Conservation (phyloP, 495 filamentous ascomycete species). For the Tuber melanosporum region DNA sequence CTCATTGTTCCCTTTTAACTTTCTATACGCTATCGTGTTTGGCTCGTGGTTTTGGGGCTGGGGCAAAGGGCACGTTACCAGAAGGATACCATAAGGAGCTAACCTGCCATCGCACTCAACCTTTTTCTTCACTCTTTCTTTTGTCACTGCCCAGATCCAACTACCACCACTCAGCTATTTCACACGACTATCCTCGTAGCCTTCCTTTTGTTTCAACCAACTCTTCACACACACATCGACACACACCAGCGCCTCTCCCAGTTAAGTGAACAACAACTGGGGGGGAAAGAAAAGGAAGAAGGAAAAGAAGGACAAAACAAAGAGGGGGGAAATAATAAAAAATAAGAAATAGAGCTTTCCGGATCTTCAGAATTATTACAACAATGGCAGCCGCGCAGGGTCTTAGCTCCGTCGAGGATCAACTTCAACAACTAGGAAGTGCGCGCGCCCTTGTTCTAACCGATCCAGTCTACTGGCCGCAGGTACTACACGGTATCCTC, state of each 20-base stretch:
- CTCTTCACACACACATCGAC: slow-evolving; percentile 25
- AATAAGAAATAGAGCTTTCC: slow-evolving; percentile 13
- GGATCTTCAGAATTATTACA: slow-evolving; percentile 19
- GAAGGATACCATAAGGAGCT: not conserved
- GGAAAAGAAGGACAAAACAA: slow-evolving; percentile 6
- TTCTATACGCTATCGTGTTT: not conserved
- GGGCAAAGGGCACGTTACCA: not conserved
- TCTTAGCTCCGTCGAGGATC: slow-evolving; percentile 57
- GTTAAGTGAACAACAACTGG: not conserved
- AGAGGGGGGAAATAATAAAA: slow-evolving; percentile 7
- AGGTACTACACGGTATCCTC: slow-evolving; percentile 81
- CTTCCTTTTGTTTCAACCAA: slow-evolving; percentile 22
- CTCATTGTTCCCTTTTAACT: not conserved
- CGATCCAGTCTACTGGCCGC: slow-evolving; percentile 76
- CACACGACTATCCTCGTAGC: slow-evolving; percentile 26
- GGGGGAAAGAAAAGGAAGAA: slow-evolving; percentile 12
- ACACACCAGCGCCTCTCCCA: slow-evolving; percentile 12
- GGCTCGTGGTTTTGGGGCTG: not conserved
- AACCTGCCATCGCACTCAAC: not conserved
- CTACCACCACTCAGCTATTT: not conserved
- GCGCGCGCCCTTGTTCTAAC: slow-evolving; percentile 81
- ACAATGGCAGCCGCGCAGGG: slow-evolving; percentile 18
- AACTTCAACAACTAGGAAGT: slow-evolving; percentile 74
- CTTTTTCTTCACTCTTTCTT: not conserved
- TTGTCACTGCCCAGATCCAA: not conserved